Conservation (phyloP, 2,329 filamentous ascomycete genomes). For the Xylaria multiplex region DNA sequence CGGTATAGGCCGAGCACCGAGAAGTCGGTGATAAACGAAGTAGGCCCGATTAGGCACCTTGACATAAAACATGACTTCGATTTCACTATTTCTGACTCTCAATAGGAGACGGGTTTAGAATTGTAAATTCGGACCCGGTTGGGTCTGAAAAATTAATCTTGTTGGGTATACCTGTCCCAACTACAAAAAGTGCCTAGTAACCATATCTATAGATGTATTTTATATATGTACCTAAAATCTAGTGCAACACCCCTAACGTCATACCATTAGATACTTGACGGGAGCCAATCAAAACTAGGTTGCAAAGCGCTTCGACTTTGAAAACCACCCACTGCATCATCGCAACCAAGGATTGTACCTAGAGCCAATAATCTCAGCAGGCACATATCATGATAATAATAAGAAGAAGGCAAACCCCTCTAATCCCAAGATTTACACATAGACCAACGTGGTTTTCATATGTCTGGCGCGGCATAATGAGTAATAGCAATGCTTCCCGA, state of each 20-base stretch:
- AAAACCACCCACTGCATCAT: slow-evolving; percentile 8
- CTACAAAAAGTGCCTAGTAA: too few relatives aligned
- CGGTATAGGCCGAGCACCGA: too few relatives aligned
- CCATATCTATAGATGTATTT: too few relatives aligned
- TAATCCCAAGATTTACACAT: slow-evolving; percentile 17
- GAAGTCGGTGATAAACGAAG: too few relatives aligned
- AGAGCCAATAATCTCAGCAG: background rate
- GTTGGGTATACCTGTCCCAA: too few relatives aligned
- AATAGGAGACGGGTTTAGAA: too few relatives aligned
- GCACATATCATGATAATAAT: slow-evolving; percentile 25
- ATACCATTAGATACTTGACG: background rate
- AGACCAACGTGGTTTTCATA: slow-evolving; percentile 1
- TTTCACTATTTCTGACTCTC: too few relatives aligned
- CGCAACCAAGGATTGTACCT: background rate
- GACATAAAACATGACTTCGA: too few relatives aligned
- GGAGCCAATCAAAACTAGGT: slow-evolving; percentile 18
- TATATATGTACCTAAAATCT: too few relatives aligned
- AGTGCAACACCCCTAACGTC: background rate
- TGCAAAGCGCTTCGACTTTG: slow-evolving; percentile 1
- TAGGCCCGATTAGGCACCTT: too few relatives aligned
- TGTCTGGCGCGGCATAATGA: slow-evolving; percentile 23
- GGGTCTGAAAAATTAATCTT: too few relatives aligned
- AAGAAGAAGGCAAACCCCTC: slow-evolving; percentile 7
- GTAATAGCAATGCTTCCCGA: background rate
- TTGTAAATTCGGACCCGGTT: too few relatives aligned